These are phyloP conservation scores for Herpotrichia juniperi DNA, from an alignment of 2,329 filamentous ascomycete species.

Conservation along the genomic window DNA sequence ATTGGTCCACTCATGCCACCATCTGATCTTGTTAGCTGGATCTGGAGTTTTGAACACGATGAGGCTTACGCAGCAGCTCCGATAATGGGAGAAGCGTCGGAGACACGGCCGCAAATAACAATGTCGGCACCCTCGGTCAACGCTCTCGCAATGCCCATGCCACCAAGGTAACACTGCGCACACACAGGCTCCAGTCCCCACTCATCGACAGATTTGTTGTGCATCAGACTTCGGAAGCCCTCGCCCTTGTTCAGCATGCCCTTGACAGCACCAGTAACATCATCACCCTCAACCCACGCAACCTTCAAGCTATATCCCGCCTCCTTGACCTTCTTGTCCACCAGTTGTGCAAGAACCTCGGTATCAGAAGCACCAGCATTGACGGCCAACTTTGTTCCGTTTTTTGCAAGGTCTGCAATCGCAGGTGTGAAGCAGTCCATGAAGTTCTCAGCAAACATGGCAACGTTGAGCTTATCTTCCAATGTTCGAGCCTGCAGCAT, in stretches of 20 bases:
- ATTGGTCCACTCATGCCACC: conserved; percentile 49
- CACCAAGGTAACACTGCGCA: conserved; percentile 50
- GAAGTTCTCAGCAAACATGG: conserved; percentile 49
- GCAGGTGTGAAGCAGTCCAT: conserved; percentile 54
- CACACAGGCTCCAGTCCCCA: conserved; percentile 40
- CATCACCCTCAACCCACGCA: conserved; percentile 53
- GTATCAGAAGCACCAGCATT: conserved; percentile 42
- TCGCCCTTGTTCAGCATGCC: conserved; percentile 47
- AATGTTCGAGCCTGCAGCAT: conserved; percentile 51
- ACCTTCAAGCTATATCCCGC: conserved; percentile 35
- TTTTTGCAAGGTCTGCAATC: conserved; percentile 33
- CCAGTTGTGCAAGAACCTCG: conserved; percentile 28
- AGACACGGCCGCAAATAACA: conserved; percentile 51
- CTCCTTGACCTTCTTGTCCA: conserved; percentile 33
- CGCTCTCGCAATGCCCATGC: conserved; percentile 49
- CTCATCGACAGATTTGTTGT: conserved; percentile 44
- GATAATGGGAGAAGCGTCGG: conserved; percentile 51
- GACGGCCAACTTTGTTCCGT: conserved; percentile 37
- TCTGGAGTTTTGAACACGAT: neutral
- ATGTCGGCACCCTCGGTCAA: conserved; percentile 50
- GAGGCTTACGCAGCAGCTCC: conserved; percentile 40
- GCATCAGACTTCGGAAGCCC: conserved; percentile 44
- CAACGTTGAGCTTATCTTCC: conserved; percentile 40
- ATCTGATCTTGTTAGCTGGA: conserved; percentile 33
- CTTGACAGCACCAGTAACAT: conserved; percentile 43